A percentile compares a stretch with the other conserved stretches of the same genome.
Conservation (phyloP, 1,139 yeast species). For the Lodderomyces margitis region DNA sequence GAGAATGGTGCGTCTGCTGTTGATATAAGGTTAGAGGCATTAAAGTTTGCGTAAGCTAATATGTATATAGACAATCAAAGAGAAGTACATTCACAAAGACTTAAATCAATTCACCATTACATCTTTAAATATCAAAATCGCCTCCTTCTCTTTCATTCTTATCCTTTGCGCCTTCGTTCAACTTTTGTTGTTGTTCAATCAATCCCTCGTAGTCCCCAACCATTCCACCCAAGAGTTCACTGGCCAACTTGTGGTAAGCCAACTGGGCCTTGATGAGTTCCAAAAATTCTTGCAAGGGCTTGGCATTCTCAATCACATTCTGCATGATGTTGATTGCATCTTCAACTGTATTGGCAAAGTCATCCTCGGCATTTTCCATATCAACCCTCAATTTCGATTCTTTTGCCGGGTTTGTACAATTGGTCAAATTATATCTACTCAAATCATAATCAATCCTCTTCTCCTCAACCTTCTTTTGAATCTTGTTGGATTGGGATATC, state of each 20-base stretch:
- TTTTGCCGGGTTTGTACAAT: slow-evolving; percentile 68
- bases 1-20: slow-evolving; percentile 30
- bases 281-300: slow-evolving; percentile 66
- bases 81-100: too few species aligned
- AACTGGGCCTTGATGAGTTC: slow-evolving; percentile 79
- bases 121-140: slow-evolving; percentile 45
- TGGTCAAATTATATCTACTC: slow-evolving; percentile 64
- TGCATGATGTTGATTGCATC: slow-evolving; percentile 86
- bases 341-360: slow-evolving; percentile 86
- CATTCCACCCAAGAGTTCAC: slow-evolving; percentile 65
- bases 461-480: slow-evolving; percentile 75
- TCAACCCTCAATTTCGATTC: slow-evolving; percentile 73
- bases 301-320: slow-evolving; percentile 72
- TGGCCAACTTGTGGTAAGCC: slow-evolving; percentile 77
- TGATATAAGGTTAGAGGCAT: slow-evolving; percentile 37
- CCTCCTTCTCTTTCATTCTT: slow-evolving; percentile 35
- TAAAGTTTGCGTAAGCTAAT: slow-evolving; percentile 18
- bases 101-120: too few species aligned
- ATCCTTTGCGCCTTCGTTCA: slow-evolving; percentile 16
- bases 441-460: slow-evolving; percentile 80
- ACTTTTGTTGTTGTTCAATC: slow-evolving; percentile 45
- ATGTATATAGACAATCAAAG: not conserved
- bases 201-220: slow-evolving; percentile 64
- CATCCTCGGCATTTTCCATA: slow-evolving; percentile 86
- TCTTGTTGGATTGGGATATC: slow-evolving; percentile 63